phyloP scores from a whole-genome alignment of 495 filamentous ascomycete species.

The Penicillium taxi region DNA sequence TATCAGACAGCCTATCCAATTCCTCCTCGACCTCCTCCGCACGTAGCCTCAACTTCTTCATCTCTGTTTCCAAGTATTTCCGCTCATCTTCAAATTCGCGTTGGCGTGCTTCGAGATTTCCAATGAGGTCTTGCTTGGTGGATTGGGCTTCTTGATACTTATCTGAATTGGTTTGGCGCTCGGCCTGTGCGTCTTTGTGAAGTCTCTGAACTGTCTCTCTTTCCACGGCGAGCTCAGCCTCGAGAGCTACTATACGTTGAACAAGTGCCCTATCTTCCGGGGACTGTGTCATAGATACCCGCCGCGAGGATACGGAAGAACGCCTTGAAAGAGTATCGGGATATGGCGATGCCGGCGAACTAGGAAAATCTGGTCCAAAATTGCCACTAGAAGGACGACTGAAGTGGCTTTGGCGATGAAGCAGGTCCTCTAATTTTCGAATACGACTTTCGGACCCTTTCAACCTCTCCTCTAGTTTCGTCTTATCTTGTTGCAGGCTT shows the following conservation, averaged over 20 bases:
- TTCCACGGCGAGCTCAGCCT: slow-evolving; percentile 66
- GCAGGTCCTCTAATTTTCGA: slow-evolving; percentile 82
- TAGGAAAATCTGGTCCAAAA: slow-evolving; percentile 47
- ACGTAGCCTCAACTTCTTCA: slow-evolving; percentile 61
- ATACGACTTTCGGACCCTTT: slow-evolving; percentile 87
- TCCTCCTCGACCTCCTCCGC: slow-evolving; percentile 87
- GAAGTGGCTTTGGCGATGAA: slow-evolving; percentile 76
- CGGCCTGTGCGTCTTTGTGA: slow-evolving; percentile 56
- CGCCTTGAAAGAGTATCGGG: slow-evolving; percentile 50
- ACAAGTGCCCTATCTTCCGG: slow-evolving; percentile 56
- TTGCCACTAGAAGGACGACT: slow-evolving; percentile 62
- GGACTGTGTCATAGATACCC: slow-evolving; percentile 59
- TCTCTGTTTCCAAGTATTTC: slow-evolving; percentile 68
- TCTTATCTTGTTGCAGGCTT: slow-evolving; percentile 68
- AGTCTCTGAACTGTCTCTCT: slow-evolving; percentile 50
- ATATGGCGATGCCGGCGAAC: slow-evolving; percentile 44
- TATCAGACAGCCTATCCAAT: slow-evolving; percentile 74
- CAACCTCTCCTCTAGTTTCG: slow-evolving; percentile 68
- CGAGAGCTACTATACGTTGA: slow-evolving; percentile 67
- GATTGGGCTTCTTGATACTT: slow-evolving; percentile 76
- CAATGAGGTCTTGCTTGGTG: slow-evolving; percentile 89
- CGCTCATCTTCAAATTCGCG: slow-evolving; percentile 82
- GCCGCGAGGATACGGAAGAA: slow-evolving; percentile 58
- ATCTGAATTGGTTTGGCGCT: slow-evolving; percentile 56
- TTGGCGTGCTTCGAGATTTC: slow-evolving; percentile 87